A percentile compares a stretch with the other conserved stretches of the same genome.
Evolutionary conservation across 2,329 filamentous ascomycete species (phyloP).

Genomic region (Sporothrix dimorphospora): DNA sequence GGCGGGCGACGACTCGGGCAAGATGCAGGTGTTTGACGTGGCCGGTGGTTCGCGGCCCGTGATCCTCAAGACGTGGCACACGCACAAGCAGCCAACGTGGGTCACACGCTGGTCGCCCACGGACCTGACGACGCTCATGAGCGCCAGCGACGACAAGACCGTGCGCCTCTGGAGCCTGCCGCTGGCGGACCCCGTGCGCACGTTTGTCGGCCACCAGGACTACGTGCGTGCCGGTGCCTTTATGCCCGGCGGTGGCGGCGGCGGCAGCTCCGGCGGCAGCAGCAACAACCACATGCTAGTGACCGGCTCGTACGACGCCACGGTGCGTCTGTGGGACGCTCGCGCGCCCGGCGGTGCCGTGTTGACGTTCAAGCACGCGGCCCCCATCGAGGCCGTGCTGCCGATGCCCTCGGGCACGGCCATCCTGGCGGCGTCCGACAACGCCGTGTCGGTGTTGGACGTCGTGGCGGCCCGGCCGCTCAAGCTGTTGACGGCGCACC

Average conservation of each 20-base stretch:
- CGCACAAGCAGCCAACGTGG: constrained; percentile 94
- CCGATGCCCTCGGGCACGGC: constrained; percentile 85
- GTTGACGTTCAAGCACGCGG: constrained; percentile 95
- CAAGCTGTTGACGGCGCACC: constrained; percentile 87
- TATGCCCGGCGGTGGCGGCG: constrained; percentile 63
- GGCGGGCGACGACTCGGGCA: constrained; percentile 87
- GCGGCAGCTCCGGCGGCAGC: not conserved
- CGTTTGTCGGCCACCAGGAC: constrained; percentile 84
- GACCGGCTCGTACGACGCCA: constrained; percentile 92
- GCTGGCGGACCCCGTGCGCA: constrained; percentile 72
- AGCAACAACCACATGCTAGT: constrained; percentile 69
- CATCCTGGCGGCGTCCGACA: constrained; percentile 81
- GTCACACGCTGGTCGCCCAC: constrained; percentile 86
- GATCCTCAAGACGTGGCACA: constrained; percentile 92
- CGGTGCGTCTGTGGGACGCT: constrained; percentile 91
- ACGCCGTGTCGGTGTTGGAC: constrained; percentile 87
- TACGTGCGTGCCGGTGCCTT: constrained; percentile 89
- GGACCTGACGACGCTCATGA: constrained; percentile 85
- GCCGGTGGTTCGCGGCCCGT: constrained; percentile 67
- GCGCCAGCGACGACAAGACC: constrained; percentile 87
- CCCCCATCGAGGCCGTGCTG: constrained; percentile 85
- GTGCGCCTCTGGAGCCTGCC: constrained; percentile 94
- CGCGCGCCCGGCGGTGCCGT: constrained; percentile 68
- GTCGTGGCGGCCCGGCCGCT: constrained; percentile 88
- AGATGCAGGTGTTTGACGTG: constrained; percentile 94